A percentile compares a stretch with the other conserved stretches of the same genome.
These are phyloP conservation scores for Torulaspora maleeae DNA, from an alignment of 805 yeast genomes.

Conservation along the genomic window DNA sequence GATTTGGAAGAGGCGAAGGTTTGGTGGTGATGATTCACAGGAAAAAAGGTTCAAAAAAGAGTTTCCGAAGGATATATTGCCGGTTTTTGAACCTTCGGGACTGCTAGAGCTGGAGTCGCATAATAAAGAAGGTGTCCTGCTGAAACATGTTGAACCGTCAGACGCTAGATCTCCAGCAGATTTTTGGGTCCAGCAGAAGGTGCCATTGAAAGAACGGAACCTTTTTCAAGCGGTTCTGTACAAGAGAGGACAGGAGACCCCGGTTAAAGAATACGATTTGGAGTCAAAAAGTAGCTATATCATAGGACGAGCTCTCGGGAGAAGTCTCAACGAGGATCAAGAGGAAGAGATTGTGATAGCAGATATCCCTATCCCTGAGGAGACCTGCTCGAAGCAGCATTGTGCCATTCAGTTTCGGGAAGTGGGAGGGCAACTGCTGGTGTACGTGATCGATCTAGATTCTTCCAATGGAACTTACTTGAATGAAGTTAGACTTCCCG, in stretches of 20 bases:
- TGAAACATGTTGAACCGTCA: conserved; percentile 39
- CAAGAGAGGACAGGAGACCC: conserved; percentile 24
- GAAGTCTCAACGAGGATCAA: conserved; percentile 6
- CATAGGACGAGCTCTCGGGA: conserved; percentile 37
- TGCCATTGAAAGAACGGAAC: conserved; percentile 22
- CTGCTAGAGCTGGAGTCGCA: conserved; percentile 40
- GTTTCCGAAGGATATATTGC: conserved; percentile 15
- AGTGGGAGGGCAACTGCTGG: conserved; percentile 22
- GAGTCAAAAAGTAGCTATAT: conserved; percentile 30
- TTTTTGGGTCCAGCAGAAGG: conserved; percentile 15
- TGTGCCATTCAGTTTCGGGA: conserved; percentile 45
- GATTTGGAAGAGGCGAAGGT: conserved; percentile 3
- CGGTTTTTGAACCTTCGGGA: conserved; percentile 41
- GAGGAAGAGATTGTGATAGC: conserved; percentile 30
- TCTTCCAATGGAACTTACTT: conserved; percentile 46
- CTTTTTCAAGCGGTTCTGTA: conserved; percentile 34
- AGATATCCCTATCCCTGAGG: conserved; percentile 37
- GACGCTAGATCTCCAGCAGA: conserved; percentile 31
- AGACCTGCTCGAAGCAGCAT: conserved; percentile 44
- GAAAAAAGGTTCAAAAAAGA: conserved; percentile 5
- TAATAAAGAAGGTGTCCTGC: conserved; percentile 34
- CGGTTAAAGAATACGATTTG: conserved; percentile 24
- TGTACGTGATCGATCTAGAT: conserved; percentile 45
- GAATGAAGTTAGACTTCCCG: conserved; percentile 40
- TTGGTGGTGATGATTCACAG: background rate